A percentile compares a stretch with the other conserved stretches of the same genome.
These are phyloP conservation scores for Pythium sp. DNA, from an alignment of 352 stramenopile genomes.

Conservation along the genomic window DNA sequence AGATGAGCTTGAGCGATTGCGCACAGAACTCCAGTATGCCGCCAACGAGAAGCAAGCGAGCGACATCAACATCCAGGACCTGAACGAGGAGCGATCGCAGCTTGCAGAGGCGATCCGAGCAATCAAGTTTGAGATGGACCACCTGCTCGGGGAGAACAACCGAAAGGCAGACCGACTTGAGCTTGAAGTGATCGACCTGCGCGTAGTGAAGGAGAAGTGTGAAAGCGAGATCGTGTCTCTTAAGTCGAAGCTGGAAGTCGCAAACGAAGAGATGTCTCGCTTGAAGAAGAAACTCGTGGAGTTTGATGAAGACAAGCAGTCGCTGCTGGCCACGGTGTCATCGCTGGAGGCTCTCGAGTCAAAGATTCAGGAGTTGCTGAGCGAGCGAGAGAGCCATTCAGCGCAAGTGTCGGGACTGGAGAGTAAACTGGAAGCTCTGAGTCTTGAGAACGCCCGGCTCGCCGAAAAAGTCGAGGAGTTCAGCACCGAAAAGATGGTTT, in stretches of 20 bases:
- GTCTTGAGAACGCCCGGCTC: background rate
- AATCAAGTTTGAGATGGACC: conserved; percentile 31
- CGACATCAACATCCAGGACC: conserved; percentile 27
- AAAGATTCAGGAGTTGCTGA: conserved; percentile 13
- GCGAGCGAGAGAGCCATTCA: conserved; percentile 8
- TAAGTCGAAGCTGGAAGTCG: conserved; percentile 27
- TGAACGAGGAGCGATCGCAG: conserved; percentile 32
- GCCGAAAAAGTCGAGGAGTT: conserved; percentile 17
- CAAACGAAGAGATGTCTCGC: conserved; percentile 29
- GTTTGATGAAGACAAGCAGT: conserved; percentile 22
- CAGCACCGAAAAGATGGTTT: conserved; percentile 20
- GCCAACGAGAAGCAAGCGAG: conserved; percentile 35
- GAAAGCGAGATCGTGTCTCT: conserved; percentile 29
- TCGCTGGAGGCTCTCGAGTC: conserved; percentile 10
- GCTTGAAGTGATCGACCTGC: conserved; percentile 39
- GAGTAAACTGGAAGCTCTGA: conserved; percentile 7
- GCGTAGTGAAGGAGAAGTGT: conserved; percentile 31
- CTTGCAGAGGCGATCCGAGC: conserved; percentile 15
- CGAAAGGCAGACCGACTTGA: conserved; percentile 32
- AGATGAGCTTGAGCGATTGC: conserved; percentile 21
- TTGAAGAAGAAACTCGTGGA: conserved; percentile 24
- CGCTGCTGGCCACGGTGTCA: conserved; percentile 5
- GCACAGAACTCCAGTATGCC: conserved; percentile 26
- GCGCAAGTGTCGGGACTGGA: conserved; percentile 1
- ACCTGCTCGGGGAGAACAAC: conserved; percentile 34